Evolutionary conservation across 2,329 filamentous ascomycete genomes (phyloP).

Genomic region (Bimuria novae-zelandiae): DNA sequence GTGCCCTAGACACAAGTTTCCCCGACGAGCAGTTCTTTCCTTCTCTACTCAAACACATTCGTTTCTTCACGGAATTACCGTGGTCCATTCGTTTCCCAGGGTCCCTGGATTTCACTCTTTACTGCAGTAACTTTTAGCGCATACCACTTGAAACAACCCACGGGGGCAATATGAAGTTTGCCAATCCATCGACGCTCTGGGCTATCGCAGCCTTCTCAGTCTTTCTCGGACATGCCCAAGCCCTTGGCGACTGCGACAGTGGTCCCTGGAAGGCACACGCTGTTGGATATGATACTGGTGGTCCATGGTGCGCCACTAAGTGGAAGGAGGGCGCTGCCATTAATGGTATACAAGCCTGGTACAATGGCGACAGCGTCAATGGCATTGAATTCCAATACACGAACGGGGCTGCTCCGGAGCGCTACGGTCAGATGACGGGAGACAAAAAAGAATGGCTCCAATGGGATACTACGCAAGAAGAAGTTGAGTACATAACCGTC

Average conservation of each 20-base stretch:
- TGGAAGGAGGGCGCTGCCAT: constrained; percentile 8
- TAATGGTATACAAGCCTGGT: constrained; percentile 7
- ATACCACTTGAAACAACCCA: neutral
- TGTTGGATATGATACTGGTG: constrained; percentile 7
- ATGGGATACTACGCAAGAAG: constrained; percentile 7
- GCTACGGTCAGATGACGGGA: constrained; percentile 1
- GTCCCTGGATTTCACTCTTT: constrained; percentile 2
- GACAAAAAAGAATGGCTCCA: constrained; percentile 3
- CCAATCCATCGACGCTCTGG: neutral
- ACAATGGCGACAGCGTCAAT: constrained; percentile 8
- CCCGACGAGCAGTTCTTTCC: neutral
- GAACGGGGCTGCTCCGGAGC: constrained; percentile 4
- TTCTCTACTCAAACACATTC: constrained; percentile 4
- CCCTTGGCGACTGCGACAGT: constrained; percentile 1
- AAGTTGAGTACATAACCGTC: constrained; percentile 6
- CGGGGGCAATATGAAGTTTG: neutral
- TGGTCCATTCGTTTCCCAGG: constrained; percentile 5
- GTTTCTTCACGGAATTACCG: constrained; percentile 3
- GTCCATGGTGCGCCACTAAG: constrained; percentile 3
- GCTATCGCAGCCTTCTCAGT: neutral
- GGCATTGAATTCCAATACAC: constrained; percentile 10
- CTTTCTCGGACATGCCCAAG: neutral
- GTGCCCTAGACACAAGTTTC: neutral
- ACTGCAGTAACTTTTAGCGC: neutral
- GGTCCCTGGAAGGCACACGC: constrained; percentile 5